A percentile compares a stretch with the other conserved stretches of the same genome.
Evolutionary conservation across 2,329 filamentous ascomycete species (phyloP).

Genomic region (Teratosphaeria viscida): DNA sequence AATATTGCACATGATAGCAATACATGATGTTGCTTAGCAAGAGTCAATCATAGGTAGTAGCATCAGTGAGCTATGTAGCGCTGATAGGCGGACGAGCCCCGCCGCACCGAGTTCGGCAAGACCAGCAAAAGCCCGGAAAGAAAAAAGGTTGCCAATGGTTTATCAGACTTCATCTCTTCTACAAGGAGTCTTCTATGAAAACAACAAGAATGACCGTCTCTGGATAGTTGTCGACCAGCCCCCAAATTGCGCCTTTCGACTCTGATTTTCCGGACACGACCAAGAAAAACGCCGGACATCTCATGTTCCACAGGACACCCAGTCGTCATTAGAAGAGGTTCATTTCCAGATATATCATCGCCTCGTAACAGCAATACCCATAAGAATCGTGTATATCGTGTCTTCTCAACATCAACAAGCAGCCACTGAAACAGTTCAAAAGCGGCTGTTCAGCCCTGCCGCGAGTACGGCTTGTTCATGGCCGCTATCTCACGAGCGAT

Average conservation of each 20-base stretch:
- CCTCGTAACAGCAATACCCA: background rate
- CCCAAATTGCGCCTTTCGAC: background rate
- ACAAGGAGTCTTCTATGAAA: background rate
- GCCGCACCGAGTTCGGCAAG: background rate
- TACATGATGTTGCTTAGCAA: background rate
- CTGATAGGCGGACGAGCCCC: background rate
- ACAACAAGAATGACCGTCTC: background rate
- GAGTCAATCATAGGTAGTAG: background rate
- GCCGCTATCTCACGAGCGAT: constrained; percentile 82
- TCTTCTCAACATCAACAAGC: background rate
- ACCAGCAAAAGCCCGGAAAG: background rate
- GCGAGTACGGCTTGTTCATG: constrained; percentile 89
- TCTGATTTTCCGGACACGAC: background rate
- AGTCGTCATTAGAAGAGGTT: background rate
- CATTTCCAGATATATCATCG: background rate
- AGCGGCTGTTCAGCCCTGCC: constrained; percentile 33
- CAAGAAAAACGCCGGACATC: background rate
- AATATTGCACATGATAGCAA: background rate
- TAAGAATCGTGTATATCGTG: background rate
- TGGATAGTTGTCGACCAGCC: background rate
- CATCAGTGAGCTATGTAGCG: background rate
- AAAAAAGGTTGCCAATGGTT: background rate
- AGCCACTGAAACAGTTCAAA: background rate
- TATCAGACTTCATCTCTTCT: background rate
- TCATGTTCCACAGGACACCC: background rate